Conservation (phyloP, 768 basidiomycete genomes). For the Psilocybe azurescens region DNA sequence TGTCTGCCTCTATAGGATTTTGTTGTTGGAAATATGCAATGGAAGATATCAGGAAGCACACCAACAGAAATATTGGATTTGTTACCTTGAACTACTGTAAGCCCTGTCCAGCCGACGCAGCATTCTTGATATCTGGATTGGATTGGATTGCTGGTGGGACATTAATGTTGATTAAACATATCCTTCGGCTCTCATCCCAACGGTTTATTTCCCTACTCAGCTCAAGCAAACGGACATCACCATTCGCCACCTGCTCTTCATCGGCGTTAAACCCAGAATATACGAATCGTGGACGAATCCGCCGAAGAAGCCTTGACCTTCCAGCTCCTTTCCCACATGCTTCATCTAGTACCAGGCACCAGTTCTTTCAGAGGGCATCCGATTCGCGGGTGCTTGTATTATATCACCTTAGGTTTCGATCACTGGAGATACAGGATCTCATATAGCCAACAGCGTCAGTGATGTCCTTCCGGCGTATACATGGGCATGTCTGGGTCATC, state of each 20-base stretch:
- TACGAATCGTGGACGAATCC: constrained; percentile 39
- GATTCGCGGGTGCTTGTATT: constrained; percentile 31
- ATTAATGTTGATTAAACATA: too few relatives aligned
- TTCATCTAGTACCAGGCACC: constrained; percentile 32
- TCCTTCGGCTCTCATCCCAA: constrained; percentile 32
- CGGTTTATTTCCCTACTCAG: constrained; percentile 35
- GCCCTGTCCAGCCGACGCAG: neutral
- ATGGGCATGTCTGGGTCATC: constrained; percentile 20
- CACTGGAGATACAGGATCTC: constrained; percentile 23
- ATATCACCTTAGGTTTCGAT: constrained; percentile 34
- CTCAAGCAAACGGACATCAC: constrained; percentile 32
- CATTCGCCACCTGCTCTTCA: constrained; percentile 31
- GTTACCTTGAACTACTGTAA: constrained; percentile 31
- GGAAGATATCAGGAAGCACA: constrained; percentile 15
- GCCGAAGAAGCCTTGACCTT: constrained; percentile 38
- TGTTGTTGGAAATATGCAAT: constrained; percentile 32
- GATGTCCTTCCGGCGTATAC: constrained; percentile 26
- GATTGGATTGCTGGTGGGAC: too few relatives aligned
- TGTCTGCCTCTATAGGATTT: constrained; percentile 26
- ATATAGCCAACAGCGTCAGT: constrained; percentile 23
- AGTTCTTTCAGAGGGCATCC: constrained; percentile 9
- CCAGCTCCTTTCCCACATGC: constrained; percentile 35
- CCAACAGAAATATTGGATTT: constrained; percentile 24
- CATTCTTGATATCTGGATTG: too few relatives aligned
- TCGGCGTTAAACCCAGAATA: constrained; percentile 28